Base-by-base conservation (phyloP, 164 flowering plant genomes). In the Santalum album region DNA sequence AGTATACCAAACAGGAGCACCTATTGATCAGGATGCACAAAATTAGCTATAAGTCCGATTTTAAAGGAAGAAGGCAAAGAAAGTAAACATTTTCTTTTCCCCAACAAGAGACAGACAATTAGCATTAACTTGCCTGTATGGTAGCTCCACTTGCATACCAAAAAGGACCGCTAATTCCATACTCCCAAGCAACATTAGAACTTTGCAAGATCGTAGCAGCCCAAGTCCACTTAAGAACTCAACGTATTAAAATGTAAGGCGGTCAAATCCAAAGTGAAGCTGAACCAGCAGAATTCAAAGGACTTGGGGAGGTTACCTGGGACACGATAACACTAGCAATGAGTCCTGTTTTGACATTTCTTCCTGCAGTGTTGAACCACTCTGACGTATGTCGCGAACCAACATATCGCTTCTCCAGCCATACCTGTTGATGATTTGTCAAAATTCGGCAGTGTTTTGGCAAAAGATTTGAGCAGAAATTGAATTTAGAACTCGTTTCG, bases 141-240 rank as follows among this genome's bases (percentile, higher is more conserved):
- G 98, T 82, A 20, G 98, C 96, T 2, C 98, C 98, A 62, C 95
- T 91, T 0, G 98, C 98, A 61, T 91, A 91, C 98, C 98, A 91
- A 60, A 91, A 91, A 18, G 98, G 98, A 7, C 98, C 96, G 40
- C 98, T 91, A 24, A 91, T 55, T 50, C 98, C 98, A 67, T 91
- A 91, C 69, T 88, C 68, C 98, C 96, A 91, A 14, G 98, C 92
- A 16, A 91, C 96, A 68, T 91, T 91, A 6, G 98, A 91, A 55
- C 98, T 91, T 73, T 91, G 98, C 69, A 91, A 66, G 59, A 91
- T 91, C 19, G 98, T 91, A 11, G 98, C 96, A 49, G 98, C 96
- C 94, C 98, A 91, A 45, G 98, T 91, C 96, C 98, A 91, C 96
- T 45, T 88, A 17, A n/a, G 24, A 43, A 64, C 15, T 23, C 51